phyloP scores from a whole-genome alignment of 1,284 basidiomycete species.

The Gomphus sp. region DNA sequence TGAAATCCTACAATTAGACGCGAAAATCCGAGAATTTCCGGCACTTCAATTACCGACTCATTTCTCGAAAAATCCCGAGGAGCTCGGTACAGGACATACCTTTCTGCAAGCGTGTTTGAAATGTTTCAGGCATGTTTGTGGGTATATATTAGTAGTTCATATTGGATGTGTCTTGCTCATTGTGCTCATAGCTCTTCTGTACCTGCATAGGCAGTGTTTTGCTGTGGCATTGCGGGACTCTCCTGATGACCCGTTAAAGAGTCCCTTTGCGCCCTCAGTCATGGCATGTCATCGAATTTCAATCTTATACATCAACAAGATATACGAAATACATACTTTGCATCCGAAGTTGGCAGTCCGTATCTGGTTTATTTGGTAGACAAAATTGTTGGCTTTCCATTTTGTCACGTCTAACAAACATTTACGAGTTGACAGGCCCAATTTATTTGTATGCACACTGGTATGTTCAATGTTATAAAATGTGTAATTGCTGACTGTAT shows the following conservation, averaged over 20 bases:
- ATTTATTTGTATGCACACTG: slow-evolving; percentile 3
- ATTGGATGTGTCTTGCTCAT: background rate
- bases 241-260: slow-evolving; percentile 13
- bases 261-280: slow-evolving; percentile 14
- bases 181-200: slow-evolving; percentile 5
- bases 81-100: background rate
- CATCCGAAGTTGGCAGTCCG: background rate
- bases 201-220: slow-evolving; percentile 15
- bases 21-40: slow-evolving; percentile 12
- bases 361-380: slow-evolving; percentile 10
- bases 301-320: background rate
- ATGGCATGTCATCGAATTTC: slow-evolving; percentile 13
- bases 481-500: background rate
- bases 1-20: slow-evolving; percentile 13
- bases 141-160: background rate
- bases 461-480: background rate
- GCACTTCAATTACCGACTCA: background rate
- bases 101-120: slow-evolving; percentile 4
- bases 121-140: slow-evolving; percentile 8
- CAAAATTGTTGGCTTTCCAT: background rate
- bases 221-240: slow-evolving; percentile 13
- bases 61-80: background rate
- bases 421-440: slow-evolving; percentile 1
- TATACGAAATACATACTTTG: background rate
- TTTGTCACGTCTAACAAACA: background rate